Evolutionary conservation across 768 basidiomycete species (phyloP), one percentile per base, ranked within the genome.

Genomic region (Russula abietina): DNA sequence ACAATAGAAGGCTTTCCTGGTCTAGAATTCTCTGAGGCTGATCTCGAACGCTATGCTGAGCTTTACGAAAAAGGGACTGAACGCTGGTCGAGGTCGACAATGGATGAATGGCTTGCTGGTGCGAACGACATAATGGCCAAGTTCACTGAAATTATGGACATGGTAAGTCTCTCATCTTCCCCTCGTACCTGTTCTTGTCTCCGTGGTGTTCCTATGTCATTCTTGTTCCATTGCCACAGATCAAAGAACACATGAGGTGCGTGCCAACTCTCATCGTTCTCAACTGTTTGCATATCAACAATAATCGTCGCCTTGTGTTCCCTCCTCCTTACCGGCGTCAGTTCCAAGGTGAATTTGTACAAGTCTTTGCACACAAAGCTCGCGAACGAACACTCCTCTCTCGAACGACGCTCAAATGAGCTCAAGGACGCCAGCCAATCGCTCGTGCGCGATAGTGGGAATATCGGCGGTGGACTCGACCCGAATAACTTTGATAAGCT

Each of bases 51-150:
- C 11, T 71, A 79, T 61, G 67, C 74, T 36, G 78, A 80, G 0
- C 70, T 71, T 30, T 84, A 85, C 62, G 80, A 81, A 41, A 72
- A 72, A 12, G 69, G 76, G 30, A 70, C 74, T 32, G 74, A 75
- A 61, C 79, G 75, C 63, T 86, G 83, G 83, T 75, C 75, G 16
- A 74, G 77, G 8, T 82, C 81, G 60, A 75, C 76, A 0, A 71
- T 77, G 60, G 79, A 80, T 16, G 83, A 85, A 55, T 85, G 85
- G 85, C 69, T 74, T 5, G 74, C 78, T 28, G 85, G 83, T 6
- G 80, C 79, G 1, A 76, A 82, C 53, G 83, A 82, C 65, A 71
- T 84, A 58, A 69, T 73, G 4, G 65, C 66, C 16, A 74, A 75
- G 33, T 84, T 79, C 62, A 63, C 64, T 12, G 77, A 77, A 67